These are phyloP conservation scores for Primulina eburnea DNA, from an alignment of 257 asterid species.

Conservation along the genomic window DNA sequence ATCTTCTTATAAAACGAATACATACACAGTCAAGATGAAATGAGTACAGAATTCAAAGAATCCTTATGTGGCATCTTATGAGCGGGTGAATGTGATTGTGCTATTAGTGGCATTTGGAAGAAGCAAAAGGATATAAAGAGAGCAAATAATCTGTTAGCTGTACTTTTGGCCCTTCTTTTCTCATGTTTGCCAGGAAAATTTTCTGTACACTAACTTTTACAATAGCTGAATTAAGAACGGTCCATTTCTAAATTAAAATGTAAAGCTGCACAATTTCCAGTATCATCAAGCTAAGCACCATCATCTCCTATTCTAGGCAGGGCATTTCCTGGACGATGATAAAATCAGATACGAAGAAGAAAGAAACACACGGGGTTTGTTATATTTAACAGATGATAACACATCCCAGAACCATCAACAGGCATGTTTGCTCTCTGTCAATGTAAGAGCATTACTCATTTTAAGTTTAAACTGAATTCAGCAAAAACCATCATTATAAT, in stretches of 20 bases:
- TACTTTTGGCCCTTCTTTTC: background rate
- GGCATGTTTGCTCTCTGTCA: background rate
- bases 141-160: background rate
- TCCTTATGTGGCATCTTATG: background rate
- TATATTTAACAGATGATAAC: background rate
- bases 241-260: background rate
- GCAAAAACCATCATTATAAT: background rate
- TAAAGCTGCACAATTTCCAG: background rate
- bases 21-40: background rate
- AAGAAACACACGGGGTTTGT: background rate
- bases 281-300: background rate
- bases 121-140: background rate
- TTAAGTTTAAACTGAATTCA: background rate
- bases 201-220: background rate
- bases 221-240: background rate
- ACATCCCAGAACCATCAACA: background rate
- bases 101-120: background rate
- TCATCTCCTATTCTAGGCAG: background rate
- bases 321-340: background rate
- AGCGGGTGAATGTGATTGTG: background rate
- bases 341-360: constrained; percentile 3
- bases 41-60: background rate
- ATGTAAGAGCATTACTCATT: background rate
- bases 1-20: too few relatives aligned
- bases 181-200: background rate